Base-by-base conservation (phyloP, 2,329 filamentous ascomycete genomes). In the Chrysoporthe cubensis region DNA sequence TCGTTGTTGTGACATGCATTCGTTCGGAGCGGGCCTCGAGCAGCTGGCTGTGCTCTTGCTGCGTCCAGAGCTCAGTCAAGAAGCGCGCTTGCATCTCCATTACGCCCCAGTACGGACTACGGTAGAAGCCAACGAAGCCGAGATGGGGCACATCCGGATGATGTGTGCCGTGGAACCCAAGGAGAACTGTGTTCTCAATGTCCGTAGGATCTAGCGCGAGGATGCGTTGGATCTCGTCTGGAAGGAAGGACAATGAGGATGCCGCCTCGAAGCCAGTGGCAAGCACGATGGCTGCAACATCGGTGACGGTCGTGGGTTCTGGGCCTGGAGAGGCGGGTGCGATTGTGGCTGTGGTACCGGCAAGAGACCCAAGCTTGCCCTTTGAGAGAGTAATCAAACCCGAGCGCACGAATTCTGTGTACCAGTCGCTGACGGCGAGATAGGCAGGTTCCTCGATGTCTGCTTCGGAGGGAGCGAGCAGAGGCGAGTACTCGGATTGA, bases 51-150 rank as follows among this genome's bases (percentile, higher is more conserved):
- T 76, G 71, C 0, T 76, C 52, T 1, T 76, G 72, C 0, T 77
- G 56, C 3, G 74, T 78, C 90, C 91, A 94, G 13, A 87, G 76
- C 14, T 84, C 77, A 0, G 89, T 83, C 6, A 94, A 80, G 70
- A 91, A 85, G 0, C 90, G 86, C 2, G 92, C 90, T 78, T 96
- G 93, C 90, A 94, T 92, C 76, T 96, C 92, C 85, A 95, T 93
- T 0, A 94, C 88, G 0, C 91, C 91, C 93, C 93, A 96, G 76
- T 93, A 96, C 0, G 92, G 92, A 0, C 91, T 91, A 69, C 93
- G 86, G 75, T 96, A 96, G 78, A 94, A 93, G 0, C 93, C 93
- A 1, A 96, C 89, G 73, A 96, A 94, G 0, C 91, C 92, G 0
- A 96, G 79, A 6, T 85, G 86, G 0, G 89, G 85, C 0, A 94